These are phyloP conservation scores for Schwanniomyces occidentalis DNA, from an alignment of 805 yeast species.

Conservation along the genomic window DNA sequence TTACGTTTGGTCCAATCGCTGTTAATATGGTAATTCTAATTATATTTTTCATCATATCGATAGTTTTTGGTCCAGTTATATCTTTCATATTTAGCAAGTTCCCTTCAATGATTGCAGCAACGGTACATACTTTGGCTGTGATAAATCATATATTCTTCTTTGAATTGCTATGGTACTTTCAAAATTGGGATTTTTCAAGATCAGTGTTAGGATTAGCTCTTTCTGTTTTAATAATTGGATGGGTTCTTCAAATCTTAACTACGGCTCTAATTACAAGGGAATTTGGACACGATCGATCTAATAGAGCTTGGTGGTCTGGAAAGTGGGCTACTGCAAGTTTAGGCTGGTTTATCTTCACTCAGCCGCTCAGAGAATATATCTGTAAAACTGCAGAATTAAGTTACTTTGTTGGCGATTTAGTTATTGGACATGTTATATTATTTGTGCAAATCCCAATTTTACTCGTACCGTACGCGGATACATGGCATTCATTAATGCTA, in stretches of 20 bases:
- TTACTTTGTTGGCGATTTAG: slow-evolving; percentile 65
- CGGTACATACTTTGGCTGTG: slow-evolving; percentile 56
- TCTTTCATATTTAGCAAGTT: slow-evolving; percentile 43
- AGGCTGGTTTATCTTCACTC: slow-evolving; percentile 61
- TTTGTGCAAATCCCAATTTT: slow-evolving; percentile 61
- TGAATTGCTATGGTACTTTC: slow-evolving; percentile 65
- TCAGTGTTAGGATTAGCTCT: slow-evolving; percentile 64
- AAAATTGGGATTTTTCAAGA: slow-evolving; percentile 62
- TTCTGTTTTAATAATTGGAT: slow-evolving; percentile 53
- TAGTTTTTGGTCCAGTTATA: slow-evolving; percentile 50
- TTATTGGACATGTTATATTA: slow-evolving; percentile 58
- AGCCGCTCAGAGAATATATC: slow-evolving; percentile 62
- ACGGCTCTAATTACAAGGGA: slow-evolving; percentile 61
- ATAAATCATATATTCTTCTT: slow-evolving; percentile 54
- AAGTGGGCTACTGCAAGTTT: slow-evolving; percentile 64
- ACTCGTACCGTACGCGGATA: slow-evolving; percentile 62
- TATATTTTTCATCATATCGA: slow-evolving; percentile 44
- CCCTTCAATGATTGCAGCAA: slow-evolving; percentile 55
- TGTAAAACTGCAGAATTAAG: slow-evolving; percentile 68
- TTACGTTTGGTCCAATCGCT: slow-evolving; percentile 49
- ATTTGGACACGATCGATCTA: slow-evolving; percentile 56
- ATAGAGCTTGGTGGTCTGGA: slow-evolving; percentile 67
- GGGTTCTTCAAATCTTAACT: slow-evolving; percentile 54
- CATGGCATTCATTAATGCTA: slow-evolving; percentile 64
- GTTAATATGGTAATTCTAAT: slow-evolving; percentile 44